phyloP scores from a whole-genome alignment of 768 basidiomycete genomes.

The Crepidotus variabilis region DNA sequence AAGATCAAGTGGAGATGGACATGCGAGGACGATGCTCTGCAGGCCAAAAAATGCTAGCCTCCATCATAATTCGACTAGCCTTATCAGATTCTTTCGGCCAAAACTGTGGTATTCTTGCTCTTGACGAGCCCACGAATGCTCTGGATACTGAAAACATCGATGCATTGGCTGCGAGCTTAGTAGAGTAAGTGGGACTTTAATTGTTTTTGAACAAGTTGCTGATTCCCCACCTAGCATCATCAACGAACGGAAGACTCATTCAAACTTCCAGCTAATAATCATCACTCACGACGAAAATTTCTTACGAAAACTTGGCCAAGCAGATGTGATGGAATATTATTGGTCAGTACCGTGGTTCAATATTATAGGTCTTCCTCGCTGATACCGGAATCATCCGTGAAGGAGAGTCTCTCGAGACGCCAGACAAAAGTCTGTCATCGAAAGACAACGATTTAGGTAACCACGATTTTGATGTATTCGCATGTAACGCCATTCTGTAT shows the following conservation, averaged over 20 bases:
- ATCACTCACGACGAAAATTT: conserved; percentile 98
- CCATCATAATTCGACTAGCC: conserved; percentile 95
- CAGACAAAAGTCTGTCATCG: conserved; percentile 77
- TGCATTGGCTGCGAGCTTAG: conserved; percentile 85
- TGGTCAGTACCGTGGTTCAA: conserved; percentile 50
- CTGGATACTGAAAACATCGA: conserved; percentile 95
- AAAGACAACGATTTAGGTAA: conserved; percentile 64
- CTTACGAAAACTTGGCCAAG: conserved; percentile 83
- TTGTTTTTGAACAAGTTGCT: conserved; percentile 3
- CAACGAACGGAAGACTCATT: conserved; percentile 82
- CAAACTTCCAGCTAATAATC: conserved; percentile 94
- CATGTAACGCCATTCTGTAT: not conserved
- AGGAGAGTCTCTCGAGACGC: conserved; percentile 79
- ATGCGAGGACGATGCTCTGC: conserved; percentile 99
- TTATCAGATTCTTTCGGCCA: conserved; percentile 97
- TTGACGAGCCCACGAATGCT: conserved; percentile 98
- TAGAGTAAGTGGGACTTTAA: conserved; percentile 62
- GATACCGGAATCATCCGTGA: conserved; percentile 6
- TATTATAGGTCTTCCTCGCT: not conserved
- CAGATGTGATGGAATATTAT: conserved; percentile 92
- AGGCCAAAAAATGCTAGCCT: conserved; percentile 98
- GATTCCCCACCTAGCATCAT: conserved; percentile 65
- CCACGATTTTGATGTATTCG: not conserved
- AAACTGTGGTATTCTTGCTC: conserved; percentile 94
- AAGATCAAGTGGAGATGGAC: conserved; percentile 99